Evolutionary conservation across 78 protist species (phyloP).

Genomic region (Tieghemostelium lacteum): DNA sequence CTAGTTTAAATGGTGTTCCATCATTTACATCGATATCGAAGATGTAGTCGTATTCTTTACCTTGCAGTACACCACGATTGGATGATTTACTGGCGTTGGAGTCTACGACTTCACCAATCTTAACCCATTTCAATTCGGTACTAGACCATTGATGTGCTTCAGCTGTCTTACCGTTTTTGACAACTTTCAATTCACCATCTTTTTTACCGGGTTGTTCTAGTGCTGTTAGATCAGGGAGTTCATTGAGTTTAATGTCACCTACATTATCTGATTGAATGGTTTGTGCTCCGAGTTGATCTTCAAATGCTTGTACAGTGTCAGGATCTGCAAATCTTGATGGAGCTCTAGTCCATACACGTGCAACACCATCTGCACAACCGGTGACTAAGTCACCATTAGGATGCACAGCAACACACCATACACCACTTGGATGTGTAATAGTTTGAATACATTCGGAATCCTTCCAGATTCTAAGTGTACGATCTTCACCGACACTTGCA

Average conservation of each 20-base stretch:
- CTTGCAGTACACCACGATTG: constrained; percentile 47
- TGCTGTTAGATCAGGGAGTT: constrained; percentile 31
- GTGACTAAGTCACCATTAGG: constrained; percentile 82
- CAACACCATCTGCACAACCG: constrained; percentile 86
- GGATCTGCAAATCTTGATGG: constrained; percentile 18
- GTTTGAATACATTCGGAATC: constrained; percentile 77
- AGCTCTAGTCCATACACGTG: constrained; percentile 58
- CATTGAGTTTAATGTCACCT: constrained; percentile 78
- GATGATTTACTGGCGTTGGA: constrained; percentile 1
- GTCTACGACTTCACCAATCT: constrained; percentile 86
- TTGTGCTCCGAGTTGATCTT: constrained; percentile 26
- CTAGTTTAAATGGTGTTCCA: constrained; percentile 78
- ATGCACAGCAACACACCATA: constrained; percentile 70
- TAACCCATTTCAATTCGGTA: constrained; percentile 60
- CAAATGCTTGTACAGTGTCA: constrained; percentile 5
- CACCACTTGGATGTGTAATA: constrained; percentile 83
- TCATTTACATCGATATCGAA: constrained; percentile 89
- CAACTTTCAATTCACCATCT: constrained; percentile 83
- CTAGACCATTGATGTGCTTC: constrained; percentile 71
- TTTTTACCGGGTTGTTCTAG: constrained; percentile 66
- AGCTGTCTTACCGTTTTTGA: constrained; percentile 52
- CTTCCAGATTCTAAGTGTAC: constrained; percentile 67
- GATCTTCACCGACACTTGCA: constrained; percentile 82
- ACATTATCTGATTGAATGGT: constrained; percentile 36
- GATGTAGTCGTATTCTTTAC: constrained; percentile 89